Percentiles rank a stretch among this genome's conserved stretches.
phyloP scores from a whole-genome alignment of 179 eudicot genomes.

The Silene noctiflora region DNA sequence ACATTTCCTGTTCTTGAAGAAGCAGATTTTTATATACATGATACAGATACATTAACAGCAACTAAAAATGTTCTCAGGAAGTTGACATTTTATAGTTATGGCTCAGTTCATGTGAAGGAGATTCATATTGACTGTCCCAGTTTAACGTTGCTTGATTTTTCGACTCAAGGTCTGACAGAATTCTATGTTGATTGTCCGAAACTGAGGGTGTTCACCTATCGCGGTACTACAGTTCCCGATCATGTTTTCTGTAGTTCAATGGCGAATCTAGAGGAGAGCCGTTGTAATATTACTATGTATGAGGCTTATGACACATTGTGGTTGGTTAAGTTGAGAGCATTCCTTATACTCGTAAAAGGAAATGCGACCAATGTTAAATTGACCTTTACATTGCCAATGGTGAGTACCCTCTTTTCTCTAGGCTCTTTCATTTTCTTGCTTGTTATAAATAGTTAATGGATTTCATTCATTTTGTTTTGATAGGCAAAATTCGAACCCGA shows the following conservation, averaged over 20 bases:
- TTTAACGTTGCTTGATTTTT: background rate
- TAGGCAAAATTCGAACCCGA: slow-evolving; percentile 1
- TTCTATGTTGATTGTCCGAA: background rate
- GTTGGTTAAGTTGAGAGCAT: background rate
- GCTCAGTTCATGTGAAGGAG: background rate
- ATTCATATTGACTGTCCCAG: slow-evolving; percentile 12
- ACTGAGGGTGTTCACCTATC: background rate
- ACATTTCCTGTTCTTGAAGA: slow-evolving; percentile 17
- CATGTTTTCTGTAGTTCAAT: background rate
- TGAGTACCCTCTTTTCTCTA: background rate
- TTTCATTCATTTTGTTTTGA: background rate
- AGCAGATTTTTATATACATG: background rate
- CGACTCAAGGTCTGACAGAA: background rate
- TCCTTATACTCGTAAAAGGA: background rate
- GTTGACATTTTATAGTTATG: background rate
- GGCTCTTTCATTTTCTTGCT: background rate
- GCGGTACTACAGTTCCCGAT: background rate
- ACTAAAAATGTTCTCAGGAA: background rate
- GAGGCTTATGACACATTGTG: background rate
- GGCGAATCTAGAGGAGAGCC: background rate
- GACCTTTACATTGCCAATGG: background rate
- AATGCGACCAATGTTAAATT: background rate
- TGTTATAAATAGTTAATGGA: background rate
- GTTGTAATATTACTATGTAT: background rate
- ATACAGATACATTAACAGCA: background rate